Base-by-base conservation (phyloP, 2,329 filamentous ascomycete genomes). In the Sporothrix luriei region DNA sequence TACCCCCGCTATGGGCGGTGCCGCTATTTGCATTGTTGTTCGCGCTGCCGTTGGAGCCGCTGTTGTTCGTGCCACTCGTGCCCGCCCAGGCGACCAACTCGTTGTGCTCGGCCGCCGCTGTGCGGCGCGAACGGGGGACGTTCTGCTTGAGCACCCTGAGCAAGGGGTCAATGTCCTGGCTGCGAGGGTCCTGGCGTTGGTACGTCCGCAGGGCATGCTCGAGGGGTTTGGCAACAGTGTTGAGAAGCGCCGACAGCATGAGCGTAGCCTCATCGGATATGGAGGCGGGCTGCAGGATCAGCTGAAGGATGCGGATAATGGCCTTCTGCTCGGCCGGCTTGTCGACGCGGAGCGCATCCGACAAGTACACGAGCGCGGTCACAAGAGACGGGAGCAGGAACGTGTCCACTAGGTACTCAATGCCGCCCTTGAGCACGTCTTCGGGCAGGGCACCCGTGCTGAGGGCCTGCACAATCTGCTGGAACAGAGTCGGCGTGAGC, bases 331-430 rank as follows among this genome's bases (percentile, higher is more conserved):
- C 88, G 19, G 84, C 83, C 3, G 82, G 80, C 16, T 87, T 85
- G 70, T 89, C 86, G 66, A 88, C 84, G 83, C 89, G 90, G 3
- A 93, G 86, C 73, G 91, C 88, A 68, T 88, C 86, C 0, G 88
- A 84, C 71, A 95, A 84, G 82, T 91, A 94, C 2, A 85, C 84
- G 16, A 94, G 85, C 0, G 90, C 91, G 5, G 90, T 88, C 1
- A 94, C 87, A 0, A 95, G 83, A 0, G 91, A 91, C 0, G 92
- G 92, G n/a, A 94, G 80, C 1, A 95, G 80, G 73, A 94, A 94
- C 0, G 91, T 91, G 73, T 94, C 91, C 3, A 93, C 88, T 13
- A 95, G 83, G 75, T 93, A 93, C 79, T 94, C 92, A 7, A 95
- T 81, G 1, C 92, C 92, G 14, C 87, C 86, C 77, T 90, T 92